phyloP scores from a whole-genome alignment of 345 rosid genomes.

The Draba incana region DNA sequence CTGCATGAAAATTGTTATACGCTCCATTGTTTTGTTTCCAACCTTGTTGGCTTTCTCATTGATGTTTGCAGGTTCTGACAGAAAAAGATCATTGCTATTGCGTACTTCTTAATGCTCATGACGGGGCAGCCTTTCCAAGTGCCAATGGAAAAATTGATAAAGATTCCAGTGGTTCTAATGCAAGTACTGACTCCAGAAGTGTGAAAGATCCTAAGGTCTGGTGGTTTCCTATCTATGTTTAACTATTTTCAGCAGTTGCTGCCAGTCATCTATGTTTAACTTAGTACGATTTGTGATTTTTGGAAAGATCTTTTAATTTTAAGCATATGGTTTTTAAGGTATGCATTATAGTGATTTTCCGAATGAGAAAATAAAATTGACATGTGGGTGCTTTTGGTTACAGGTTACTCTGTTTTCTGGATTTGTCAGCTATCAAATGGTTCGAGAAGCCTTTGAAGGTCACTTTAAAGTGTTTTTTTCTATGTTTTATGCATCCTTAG shows the following conservation, averaged over 20 bases:
- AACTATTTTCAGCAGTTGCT: neutral
- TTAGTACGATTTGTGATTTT: neutral
- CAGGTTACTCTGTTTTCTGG: conserved; percentile 99
- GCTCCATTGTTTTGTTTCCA: conserved; percentile 1
- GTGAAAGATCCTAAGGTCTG: conserved; percentile 71
- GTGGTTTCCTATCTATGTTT: conserved; percentile 24
- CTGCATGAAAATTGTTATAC: neutral
- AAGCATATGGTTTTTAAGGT: neutral
- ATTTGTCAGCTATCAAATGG: conserved; percentile 99
- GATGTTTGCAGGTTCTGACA: conserved; percentile 70
- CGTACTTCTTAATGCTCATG: conserved; percentile 90
- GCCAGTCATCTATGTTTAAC: neutral
- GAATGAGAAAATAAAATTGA: conserved; percentile 6
- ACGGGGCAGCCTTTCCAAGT: conserved; percentile 93
- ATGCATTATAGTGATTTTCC: neutral
- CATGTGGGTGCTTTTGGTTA: conserved; percentile 39
- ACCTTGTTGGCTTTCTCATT: conserved; percentile 22
- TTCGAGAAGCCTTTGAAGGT: conserved; percentile 98
- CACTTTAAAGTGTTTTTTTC: conserved; percentile 9
- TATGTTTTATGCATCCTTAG: conserved; percentile 1
- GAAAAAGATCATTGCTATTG: conserved; percentile 91
- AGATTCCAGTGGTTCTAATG: conserved; percentile 49
- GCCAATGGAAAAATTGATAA: conserved; percentile 50
- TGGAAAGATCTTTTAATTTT: neutral
- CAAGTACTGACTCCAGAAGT: conserved; percentile 46